phyloP scores from a whole-genome alignment of 306 rosid genomes.

The Phaseolus lunatus region DNA sequence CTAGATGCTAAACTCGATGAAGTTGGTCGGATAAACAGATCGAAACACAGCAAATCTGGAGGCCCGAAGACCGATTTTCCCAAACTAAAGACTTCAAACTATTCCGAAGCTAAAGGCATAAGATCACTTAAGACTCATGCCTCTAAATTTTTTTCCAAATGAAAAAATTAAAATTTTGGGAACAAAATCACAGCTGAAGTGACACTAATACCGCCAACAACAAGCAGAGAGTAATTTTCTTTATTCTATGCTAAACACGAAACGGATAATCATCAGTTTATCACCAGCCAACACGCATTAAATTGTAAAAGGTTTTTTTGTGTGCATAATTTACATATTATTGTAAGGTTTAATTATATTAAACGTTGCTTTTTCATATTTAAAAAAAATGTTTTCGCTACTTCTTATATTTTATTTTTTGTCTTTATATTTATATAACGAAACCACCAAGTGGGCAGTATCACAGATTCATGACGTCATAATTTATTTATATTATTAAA shows the following conservation, averaged over 20 bases:
- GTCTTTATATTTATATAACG: no score
- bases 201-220: background rate
- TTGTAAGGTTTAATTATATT: no score
- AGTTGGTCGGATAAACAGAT: slow-evolving; percentile 33
- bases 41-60: slow-evolving; percentile 40
- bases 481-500: no score
- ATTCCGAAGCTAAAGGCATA: slow-evolving; percentile 22
- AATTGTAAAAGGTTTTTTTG: background rate
- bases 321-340: no score
- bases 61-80: slow-evolving; percentile 31
- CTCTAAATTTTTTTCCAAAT: slow-evolving; percentile 12
- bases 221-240: background rate
- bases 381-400: no score
- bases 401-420: no score
- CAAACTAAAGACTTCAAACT: slow-evolving; percentile 27
- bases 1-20: slow-evolving; percentile 43
- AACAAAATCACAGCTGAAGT: slow-evolving; percentile 9
- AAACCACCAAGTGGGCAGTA: no score
- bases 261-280: slow-evolving; percentile 4
- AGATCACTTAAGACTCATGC: slow-evolving; percentile 18
- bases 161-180: slow-evolving; percentile 8
- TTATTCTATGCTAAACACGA: background rate
- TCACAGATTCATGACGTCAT: no score
- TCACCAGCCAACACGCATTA: background rate
- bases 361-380: no score